phyloP scores from a whole-genome alignment of 2,329 filamentous ascomycete genomes.

The Canariomyces notabilis region DNA sequence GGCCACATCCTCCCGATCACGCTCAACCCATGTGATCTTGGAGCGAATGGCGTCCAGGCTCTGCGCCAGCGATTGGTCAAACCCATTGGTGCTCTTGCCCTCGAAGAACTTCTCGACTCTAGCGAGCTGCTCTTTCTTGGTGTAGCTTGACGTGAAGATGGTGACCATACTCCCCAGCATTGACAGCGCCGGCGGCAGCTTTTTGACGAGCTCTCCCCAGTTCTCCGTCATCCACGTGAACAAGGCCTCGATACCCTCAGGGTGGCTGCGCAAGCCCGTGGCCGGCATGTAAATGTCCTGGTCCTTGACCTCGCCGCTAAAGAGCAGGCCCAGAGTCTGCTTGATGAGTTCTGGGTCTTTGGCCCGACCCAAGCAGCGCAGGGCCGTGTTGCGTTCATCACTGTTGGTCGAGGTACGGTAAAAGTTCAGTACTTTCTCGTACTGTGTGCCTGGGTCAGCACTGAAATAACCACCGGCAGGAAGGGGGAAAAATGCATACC shows the following conservation, averaged over 20 bases:
- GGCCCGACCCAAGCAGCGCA: conserved; percentile 76
- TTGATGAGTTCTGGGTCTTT: conserved; percentile 75
- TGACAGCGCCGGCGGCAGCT: conserved; percentile 77
- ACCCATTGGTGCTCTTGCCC: conserved; percentile 75
- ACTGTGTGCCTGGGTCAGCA: conserved; percentile 43
- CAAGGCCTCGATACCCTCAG: conserved; percentile 72
- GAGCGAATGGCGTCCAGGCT: conserved; percentile 78
- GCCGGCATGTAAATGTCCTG: conserved; percentile 93
- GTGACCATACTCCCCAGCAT: conserved; percentile 82
- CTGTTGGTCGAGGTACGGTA: conserved; percentile 70
- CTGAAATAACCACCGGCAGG: conserved; percentile 14
- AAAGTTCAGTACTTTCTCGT: conserved; percentile 69
- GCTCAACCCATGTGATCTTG: conserved; percentile 75
- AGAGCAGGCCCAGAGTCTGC: conserved; percentile 68
- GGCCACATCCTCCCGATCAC: conserved; percentile 68
- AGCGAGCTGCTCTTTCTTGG: conserved; percentile 67
- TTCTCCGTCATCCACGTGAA: conserved; percentile 81
- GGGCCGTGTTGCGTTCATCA: conserved; percentile 87
- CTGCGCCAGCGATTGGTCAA: conserved; percentile 84
- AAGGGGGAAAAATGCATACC: conserved; percentile 38
- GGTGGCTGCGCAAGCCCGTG: conserved; percentile 69
- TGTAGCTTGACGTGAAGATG: conserved; percentile 78
- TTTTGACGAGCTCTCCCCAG: conserved; percentile 78
- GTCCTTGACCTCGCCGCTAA: conserved; percentile 80
- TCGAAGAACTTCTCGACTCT: conserved; percentile 77